Base-by-base conservation (phyloP, 2,329 filamentous ascomycete species). In the Chlorencoelia australis region DNA sequence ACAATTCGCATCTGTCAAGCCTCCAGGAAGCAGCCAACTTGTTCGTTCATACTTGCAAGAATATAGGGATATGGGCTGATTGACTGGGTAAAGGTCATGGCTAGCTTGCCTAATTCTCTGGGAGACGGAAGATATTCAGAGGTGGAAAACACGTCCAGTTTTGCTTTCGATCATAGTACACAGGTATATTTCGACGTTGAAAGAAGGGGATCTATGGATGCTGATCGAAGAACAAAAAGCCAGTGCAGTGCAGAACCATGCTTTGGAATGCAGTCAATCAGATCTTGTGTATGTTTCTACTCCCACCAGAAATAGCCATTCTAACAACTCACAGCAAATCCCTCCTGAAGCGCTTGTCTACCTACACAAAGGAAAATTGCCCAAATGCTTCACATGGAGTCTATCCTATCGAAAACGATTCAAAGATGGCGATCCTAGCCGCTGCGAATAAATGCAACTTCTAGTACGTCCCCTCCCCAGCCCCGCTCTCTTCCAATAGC, bases 391-490 rank as follows among this genome's bases (percentile, higher is more conserved):
- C 82, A 10, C 81, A 82, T 49, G 86, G 88, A 48, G 84, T 85
- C 32, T 95, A 84, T 59, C 85, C 89, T 8, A 78, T 76, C 49
- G 75, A 85, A 50, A 69, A 80, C 45, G 83, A 89, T 58, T 73
- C 74, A 18, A 76, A 79, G 51, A 63, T 96, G 41, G 85, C 87
- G 31, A 69, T 95, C 46, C 63, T 94, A 37, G 76, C 94, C 33
- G 88, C 94, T 32, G 84, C 88, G 39, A 95, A 91, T 68, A 95
- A 95, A 62, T 96, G 96, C 68, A 98, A 98, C 70, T 98, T 87
- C 71, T 96, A 91, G 87, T 87, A 66, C 28, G 63, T 22, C 24
- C 8, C 24, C 7, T 15, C 21, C 30, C 20, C 4, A 15, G 7
- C 16, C 18, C 30, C 19, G n/a, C n/a, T n/a, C n/a, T 13, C 6